Conservation (phyloP, 306 rosid species). For the Quercus berberidifolia region DNA sequence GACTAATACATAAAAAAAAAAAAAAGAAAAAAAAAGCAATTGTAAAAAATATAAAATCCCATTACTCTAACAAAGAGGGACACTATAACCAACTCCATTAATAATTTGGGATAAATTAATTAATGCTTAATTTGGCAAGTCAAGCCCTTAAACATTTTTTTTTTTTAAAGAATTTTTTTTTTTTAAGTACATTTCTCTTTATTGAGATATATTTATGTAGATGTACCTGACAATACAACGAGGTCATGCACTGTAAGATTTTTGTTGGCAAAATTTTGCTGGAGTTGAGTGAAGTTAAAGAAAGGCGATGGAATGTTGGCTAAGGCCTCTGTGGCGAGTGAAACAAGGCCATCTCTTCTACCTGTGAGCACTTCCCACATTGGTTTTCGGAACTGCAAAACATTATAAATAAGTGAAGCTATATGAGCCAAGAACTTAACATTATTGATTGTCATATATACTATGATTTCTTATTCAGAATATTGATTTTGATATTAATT, state of each 20-base stretch:
- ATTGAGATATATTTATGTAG: background rate
- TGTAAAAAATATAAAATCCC: too few species aligned
- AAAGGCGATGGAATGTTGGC: slow-evolving; percentile 40
- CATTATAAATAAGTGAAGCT: background rate
- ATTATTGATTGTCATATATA: background rate
- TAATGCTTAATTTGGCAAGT: background rate
- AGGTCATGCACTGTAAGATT: slow-evolving; percentile 41
- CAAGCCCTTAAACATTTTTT: background rate
- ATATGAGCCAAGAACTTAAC: background rate
- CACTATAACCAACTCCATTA: background rate
- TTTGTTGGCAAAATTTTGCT: slow-evolving; percentile 30
- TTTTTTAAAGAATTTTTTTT: too few species aligned
- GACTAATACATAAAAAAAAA: too few species aligned
- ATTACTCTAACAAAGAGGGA: too few species aligned
- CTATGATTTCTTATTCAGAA: background rate
- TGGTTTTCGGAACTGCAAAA: slow-evolving; percentile 27
- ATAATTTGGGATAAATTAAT: background rate
- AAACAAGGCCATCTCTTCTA: slow-evolving; percentile 59
- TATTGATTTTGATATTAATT: background rate
- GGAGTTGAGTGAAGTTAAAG: slow-evolving; percentile 44
- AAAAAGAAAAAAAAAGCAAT: too few species aligned
- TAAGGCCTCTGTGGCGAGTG: slow-evolving; percentile 17
- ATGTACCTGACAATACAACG: slow-evolving; percentile 54
- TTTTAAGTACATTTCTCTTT: background rate
- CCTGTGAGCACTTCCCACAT: slow-evolving; percentile 61